Conservation (phyloP, 345 rosid genomes). For the Angophora floribunda region DNA sequence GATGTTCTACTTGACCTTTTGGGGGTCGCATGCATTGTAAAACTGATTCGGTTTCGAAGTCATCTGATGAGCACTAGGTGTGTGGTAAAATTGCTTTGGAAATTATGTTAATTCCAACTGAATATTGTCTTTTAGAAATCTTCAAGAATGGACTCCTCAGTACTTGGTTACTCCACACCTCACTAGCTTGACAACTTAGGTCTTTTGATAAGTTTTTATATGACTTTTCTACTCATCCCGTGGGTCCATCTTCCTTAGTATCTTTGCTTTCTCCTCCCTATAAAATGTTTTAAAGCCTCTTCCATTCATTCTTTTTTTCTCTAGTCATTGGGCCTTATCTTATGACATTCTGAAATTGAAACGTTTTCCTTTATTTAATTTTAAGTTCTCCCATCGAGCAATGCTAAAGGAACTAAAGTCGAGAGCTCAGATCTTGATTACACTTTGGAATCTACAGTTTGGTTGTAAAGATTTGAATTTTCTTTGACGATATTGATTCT, state of each 20-base stretch:
- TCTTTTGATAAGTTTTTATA: neutral
- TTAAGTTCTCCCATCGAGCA: neutral
- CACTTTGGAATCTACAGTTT: neutral
- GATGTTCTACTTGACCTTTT: neutral
- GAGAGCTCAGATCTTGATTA: neutral
- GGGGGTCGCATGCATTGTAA: neutral
- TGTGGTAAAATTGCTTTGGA: neutral
- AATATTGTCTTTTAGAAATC: neutral
- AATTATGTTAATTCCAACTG: neutral
- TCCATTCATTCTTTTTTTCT: neutral
- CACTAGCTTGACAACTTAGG: neutral
- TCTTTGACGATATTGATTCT: neutral
- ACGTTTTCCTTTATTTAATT: neutral
- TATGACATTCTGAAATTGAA: neutral
- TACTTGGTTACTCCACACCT: neutral
- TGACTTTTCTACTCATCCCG: neutral
- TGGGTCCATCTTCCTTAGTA: neutral
- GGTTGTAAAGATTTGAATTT: neutral
- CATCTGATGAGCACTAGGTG: neutral
- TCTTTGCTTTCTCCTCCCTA: neutral
- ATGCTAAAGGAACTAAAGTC: neutral
- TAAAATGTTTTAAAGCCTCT: neutral
- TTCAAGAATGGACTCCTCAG: neutral
- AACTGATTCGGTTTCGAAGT: neutral
- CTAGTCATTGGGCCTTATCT: neutral